Percentiles rank a stretch among this genome's conserved stretches.
Conservation (phyloP, 257 asterid genomes). For the Gentiana dahurica region DNA sequence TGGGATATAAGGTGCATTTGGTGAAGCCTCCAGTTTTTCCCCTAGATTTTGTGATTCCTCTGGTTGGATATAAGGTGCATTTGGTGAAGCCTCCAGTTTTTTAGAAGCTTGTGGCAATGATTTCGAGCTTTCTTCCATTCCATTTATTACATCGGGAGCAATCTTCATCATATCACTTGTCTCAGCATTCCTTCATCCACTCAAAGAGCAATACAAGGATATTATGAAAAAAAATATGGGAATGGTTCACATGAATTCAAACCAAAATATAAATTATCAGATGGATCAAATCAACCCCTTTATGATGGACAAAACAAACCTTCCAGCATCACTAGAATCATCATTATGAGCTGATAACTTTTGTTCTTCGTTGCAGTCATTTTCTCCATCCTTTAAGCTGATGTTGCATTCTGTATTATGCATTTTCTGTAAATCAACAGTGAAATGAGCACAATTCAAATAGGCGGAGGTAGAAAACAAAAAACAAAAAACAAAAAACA, state of each 20-base stretch:
- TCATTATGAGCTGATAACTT: constrained; percentile 16
- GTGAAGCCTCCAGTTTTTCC: constrained; percentile 12
- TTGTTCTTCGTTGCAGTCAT: constrained; percentile 11
- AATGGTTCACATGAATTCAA: not conserved
- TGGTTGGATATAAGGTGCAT: constrained; percentile 18
- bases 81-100: constrained; percentile 23
- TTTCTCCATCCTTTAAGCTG: constrained; percentile 12
- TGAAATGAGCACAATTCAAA: not conserved
- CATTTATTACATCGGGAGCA: constrained; percentile 14
- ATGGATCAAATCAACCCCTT: no score
- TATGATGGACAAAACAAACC: constrained; percentile 10
- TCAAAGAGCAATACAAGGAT: not conserved
- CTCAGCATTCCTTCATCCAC: constrained; percentile 29
- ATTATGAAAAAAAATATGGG: no score
- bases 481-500: not conserved
- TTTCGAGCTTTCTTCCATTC: constrained; percentile 13
- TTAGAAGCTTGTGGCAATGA: constrained; percentile 14
- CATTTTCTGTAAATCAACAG: constrained; percentile 29
- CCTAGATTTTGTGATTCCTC: constrained; percentile 21
- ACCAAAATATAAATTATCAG: constrained; percentile 2
- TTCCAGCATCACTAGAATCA: constrained; percentile 17
- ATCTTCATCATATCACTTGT: constrained; percentile 12
- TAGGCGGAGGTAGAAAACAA: not conserved
- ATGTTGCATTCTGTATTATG: constrained; percentile 21
- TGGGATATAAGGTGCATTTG: constrained; percentile 20